Base-by-base conservation (phyloP, 257 asterid genomes). In the Rubia yunnanensis region DNA sequence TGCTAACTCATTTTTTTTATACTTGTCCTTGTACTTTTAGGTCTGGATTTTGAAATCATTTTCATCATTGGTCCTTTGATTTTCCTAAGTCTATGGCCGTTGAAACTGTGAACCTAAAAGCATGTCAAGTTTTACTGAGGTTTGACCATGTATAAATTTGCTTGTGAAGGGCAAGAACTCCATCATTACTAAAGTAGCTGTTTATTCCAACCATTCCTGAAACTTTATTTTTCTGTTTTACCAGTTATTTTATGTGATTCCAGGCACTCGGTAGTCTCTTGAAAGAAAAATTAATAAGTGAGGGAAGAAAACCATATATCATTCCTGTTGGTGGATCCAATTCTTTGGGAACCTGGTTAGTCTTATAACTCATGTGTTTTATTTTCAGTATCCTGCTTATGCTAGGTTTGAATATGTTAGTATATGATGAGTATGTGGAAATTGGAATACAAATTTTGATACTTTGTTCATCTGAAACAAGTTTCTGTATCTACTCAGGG, bases 321-420 rank as follows among this genome's bases (percentile, higher is more conserved):
- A 85, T 94, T 79, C 96, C 99, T 70, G 96, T 82, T 66, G 99
- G 99, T 46, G 99, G 99, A 80, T 94, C 99, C 46, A 85, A 94
- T 83, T 86, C 96, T 72, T 69, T 89, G 74, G 99, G 97, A 69
- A 88, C 97, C 69, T 94, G 99, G 99, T 90, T 80, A 85, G 80
- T 50, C 70, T 66, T 38, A 39, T 62, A 46, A 30, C 32, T 66
- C 64, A 30, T 23, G 27, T 46, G 3, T 41, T 72, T 65, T 23
- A 11, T 55, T 34, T 69, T 72, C 18, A 59, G 58, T 46, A 11
- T 38, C 34, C 27, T 57, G 46, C 61, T 38, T 26, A 27, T 58
- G 48, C 62, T 48, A 22, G 10, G 34, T 10, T 18, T 22, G 58
- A 31, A 30, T 52, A n/a, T 22, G 18, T 24, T 17, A 28, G 3